phyloP scores from a whole-genome alignment of 2,329 filamentous ascomycete genomes.

The Aspergillus sp. region DNA sequence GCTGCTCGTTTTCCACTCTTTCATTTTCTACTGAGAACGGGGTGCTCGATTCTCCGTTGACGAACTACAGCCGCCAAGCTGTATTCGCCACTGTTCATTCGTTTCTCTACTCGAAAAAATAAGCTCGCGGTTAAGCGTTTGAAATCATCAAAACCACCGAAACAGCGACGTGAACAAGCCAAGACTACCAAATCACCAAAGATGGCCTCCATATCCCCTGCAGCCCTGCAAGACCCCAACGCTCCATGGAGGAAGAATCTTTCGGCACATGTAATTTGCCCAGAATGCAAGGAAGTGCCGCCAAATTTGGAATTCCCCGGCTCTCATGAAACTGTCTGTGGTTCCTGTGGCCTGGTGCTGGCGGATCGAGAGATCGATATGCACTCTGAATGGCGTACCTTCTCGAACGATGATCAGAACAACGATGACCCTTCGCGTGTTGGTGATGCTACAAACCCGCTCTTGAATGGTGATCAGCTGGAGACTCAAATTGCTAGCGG shows the following conservation, averaged over 20 bases:
- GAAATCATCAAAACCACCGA: constrained; percentile 47
- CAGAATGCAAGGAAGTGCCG: constrained; percentile 87
- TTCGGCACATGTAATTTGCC: constrained; percentile 80
- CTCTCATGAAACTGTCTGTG: constrained; percentile 89
- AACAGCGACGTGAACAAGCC: constrained; percentile 41
- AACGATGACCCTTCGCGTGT: constrained; percentile 98
- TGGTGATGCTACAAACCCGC: constrained; percentile 85
- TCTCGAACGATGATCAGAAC: constrained; percentile 96
- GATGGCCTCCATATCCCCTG: constrained; percentile 41
- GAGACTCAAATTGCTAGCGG: constrained; percentile 85
- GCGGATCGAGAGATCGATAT: constrained; percentile 91
- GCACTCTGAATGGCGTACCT: constrained; percentile 97
- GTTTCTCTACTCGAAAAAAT: constrained; percentile 53
- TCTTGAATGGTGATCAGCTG: constrained; percentile 86
- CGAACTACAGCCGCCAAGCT: constrained; percentile 55
- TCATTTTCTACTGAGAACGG: constrained; percentile 10
- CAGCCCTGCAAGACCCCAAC: constrained; percentile 34
- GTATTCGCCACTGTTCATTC: constrained; percentile 71
- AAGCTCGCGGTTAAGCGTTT: constrained; percentile 46
- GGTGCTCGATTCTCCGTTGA: constrained; percentile 17
- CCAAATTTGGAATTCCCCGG: constrained; percentile 93
- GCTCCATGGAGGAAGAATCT: constrained; percentile 75
- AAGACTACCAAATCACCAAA: constrained; percentile 28
- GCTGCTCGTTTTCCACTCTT: constrained; percentile 23
- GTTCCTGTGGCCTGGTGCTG: constrained; percentile 85